Percentiles rank a stretch among this genome's conserved stretches.
Conservation (phyloP, 345 rosid species). For the Ceriops tagal region DNA sequence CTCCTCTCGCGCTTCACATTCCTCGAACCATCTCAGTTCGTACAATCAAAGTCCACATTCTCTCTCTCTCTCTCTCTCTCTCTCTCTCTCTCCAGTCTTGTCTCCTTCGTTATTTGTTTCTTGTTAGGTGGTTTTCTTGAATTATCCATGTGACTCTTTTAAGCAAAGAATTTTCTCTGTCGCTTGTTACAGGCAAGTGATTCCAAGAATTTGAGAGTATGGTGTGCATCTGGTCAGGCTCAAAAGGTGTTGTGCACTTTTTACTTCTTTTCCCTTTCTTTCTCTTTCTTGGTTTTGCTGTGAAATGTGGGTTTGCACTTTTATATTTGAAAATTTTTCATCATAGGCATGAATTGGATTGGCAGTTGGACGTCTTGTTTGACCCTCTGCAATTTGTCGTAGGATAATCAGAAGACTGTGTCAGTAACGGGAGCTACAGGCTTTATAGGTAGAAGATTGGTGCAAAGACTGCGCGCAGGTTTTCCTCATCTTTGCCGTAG, state of each 20-base stretch:
- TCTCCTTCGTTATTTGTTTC: not conserved
- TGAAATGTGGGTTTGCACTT: not conserved
- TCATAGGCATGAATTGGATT: not conserved
- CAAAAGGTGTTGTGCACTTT: constrained; percentile 38
- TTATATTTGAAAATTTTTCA: not conserved
- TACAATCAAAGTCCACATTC: not conserved
- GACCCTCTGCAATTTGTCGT: constrained; percentile 19
- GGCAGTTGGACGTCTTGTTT: constrained; percentile 17
- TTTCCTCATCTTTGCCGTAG: not conserved
- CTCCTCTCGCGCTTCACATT: constrained; percentile 34
- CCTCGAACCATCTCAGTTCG: constrained; percentile 39
- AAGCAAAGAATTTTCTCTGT: not conserved
- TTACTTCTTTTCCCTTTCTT: not conserved
- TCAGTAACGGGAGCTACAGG: constrained; percentile 95
- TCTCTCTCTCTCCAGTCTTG: not conserved
- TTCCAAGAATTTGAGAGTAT: constrained; percentile 37
- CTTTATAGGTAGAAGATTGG: constrained; percentile 78
- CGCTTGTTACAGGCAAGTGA: constrained; percentile 30
- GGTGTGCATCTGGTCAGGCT: constrained; percentile 42
- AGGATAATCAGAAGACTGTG: constrained; percentile 69
- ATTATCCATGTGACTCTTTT: not conserved
- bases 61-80: not conserved
- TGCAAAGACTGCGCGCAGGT: constrained; percentile 82
- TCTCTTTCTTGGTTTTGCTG: not conserved
- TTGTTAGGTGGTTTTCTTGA: not conserved